These are phyloP conservation scores for Entomortierella lignicola DNA, from an alignment of 192 early-diverging fungal species.

Conservation along the genomic window DNA sequence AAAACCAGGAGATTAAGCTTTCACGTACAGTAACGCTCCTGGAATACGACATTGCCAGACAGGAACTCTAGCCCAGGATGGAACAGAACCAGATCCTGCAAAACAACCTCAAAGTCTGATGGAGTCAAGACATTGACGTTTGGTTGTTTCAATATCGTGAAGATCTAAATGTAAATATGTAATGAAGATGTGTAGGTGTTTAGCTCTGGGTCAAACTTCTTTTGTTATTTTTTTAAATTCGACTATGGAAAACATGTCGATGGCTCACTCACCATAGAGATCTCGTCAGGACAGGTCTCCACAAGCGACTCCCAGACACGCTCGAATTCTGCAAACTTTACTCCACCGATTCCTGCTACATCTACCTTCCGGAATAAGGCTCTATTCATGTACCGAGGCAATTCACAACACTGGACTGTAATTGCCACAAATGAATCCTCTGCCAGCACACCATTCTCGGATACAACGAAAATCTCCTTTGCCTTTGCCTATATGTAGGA, in stretches of 20 bases:
- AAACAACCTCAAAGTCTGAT: constrained; percentile 74
- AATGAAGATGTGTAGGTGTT: constrained; percentile 21
- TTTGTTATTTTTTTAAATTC: no score
- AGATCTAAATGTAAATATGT: constrained; percentile 57
- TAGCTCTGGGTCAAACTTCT: background rate
- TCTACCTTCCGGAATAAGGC: constrained; percentile 66
- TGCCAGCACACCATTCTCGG: constrained; percentile 25
- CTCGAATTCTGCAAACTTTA: constrained; percentile 41
- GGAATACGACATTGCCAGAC: constrained; percentile 81
- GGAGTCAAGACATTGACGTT: constrained; percentile 61
- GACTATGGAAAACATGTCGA: no score
- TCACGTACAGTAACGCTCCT: constrained; percentile 81
- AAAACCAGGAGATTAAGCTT: background rate
- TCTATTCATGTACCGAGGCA: constrained; percentile 78
- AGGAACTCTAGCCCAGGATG: constrained; percentile 93
- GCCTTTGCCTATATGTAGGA: constrained; percentile 43
- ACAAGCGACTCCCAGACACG: constrained; percentile 35
- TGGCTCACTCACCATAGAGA: constrained; percentile 54
- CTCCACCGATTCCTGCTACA: constrained; percentile 17
- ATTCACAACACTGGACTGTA: constrained; percentile 61
- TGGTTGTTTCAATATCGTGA: constrained; percentile 68
- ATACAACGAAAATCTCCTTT: constrained; percentile 33
- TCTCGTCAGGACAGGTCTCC: constrained; percentile 52
- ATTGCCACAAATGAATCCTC: constrained; percentile 64
- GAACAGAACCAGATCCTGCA: constrained; percentile 86